These are phyloP conservation scores for Claviceps humidiphila DNA, from an alignment of 2,329 filamentous ascomycete genomes.

Conservation along the genomic window DNA sequence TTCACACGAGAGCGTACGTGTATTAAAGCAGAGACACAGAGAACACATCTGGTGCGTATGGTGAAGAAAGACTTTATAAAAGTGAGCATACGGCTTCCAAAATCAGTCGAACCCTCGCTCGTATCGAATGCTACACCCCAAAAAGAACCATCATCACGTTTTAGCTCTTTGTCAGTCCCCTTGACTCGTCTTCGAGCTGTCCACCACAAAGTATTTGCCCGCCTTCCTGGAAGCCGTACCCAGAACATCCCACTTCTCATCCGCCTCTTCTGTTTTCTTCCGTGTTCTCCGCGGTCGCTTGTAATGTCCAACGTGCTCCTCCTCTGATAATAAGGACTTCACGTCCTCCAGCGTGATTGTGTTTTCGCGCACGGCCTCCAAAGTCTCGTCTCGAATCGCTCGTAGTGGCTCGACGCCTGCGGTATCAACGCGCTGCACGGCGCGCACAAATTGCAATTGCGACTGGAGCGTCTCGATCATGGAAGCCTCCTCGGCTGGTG, in stretches of 20 bases:
- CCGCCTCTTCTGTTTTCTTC: slow-evolving; percentile 22
- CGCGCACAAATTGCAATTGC: slow-evolving; percentile 82
- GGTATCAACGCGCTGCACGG: slow-evolving; percentile 71
- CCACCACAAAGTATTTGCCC: slow-evolving; percentile 67
- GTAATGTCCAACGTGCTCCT: slow-evolving; percentile 47
- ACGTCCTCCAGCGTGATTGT: slow-evolving; percentile 47
- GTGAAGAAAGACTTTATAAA: background rate
- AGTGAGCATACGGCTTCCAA: too few relatives aligned
- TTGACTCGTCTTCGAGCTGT: slow-evolving; percentile 35
- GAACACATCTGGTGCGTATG: background rate
- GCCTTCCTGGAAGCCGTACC: slow-evolving; percentile 50
- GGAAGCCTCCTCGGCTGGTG: slow-evolving; percentile 45
- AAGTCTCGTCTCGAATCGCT: slow-evolving; percentile 71
- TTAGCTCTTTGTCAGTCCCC: slow-evolving; percentile 1
- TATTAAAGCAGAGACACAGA: too few relatives aligned
- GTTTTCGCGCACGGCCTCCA: slow-evolving; percentile 43
- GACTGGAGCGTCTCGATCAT: slow-evolving; percentile 66
- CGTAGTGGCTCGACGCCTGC: slow-evolving; percentile 57
- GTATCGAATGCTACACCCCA: background rate
- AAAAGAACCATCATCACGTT: background rate
- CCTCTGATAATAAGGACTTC: slow-evolving; percentile 40
- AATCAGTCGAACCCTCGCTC: background rate
- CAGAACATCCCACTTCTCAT: slow-evolving; percentile 59
- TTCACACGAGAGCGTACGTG: too few relatives aligned
- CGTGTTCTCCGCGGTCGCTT: slow-evolving; percentile 27